Evolutionary conservation across 495 filamentous ascomycete species (phyloP), one percentile per base, ranked within the genome.

Genomic region (Trichocladium uniseriatum): DNA sequence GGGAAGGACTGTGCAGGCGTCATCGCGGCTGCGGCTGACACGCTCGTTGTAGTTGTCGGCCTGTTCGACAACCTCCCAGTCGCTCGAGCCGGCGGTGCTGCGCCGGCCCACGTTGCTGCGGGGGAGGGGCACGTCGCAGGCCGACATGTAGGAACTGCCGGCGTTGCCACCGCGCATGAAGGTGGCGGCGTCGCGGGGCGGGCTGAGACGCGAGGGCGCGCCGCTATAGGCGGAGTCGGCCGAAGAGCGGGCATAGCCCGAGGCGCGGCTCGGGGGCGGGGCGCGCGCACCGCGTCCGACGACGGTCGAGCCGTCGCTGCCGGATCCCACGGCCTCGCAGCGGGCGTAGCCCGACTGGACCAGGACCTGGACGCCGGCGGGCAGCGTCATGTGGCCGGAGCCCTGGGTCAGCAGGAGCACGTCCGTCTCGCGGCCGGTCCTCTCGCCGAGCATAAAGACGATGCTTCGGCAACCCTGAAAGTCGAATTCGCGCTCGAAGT

Each of bases 321-420:
- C 19, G 38, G 45, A 43, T 15, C 19, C 45, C 34, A 16, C 44
- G 38, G 40, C 27, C 19, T 36, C 39, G 28, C 55, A 58, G 37
- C 44, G 48, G 48, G 45, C 49, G 44, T 39, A 54, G 38, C 59
- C 59, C 5, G 24, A 41, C n/a, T 22, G n/a, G 44, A 59, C 56
- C 31, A 52, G 27, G 14, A 62, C 51, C 43, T 51, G 48, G 10
- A 62, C 59, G 43, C 49, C 49, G 16, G 55, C 47, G 14, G 59
- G 59, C 31, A 62, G 56, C n/a, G 54, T 44, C 53, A 62, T 53
- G 56, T 53, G 51, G 53, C 59, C 59, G 16, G 48, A 49, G 22
- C 59, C 56, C 11, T 51, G 32, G 34, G 48, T 37, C 29, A 57
- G 38, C 34, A 62, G 48, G 11, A 62, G 43, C 13, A 57, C 34